phyloP scores from a whole-genome alignment of 306 rosid genomes.

The Citrullus mucosospermus region DNA sequence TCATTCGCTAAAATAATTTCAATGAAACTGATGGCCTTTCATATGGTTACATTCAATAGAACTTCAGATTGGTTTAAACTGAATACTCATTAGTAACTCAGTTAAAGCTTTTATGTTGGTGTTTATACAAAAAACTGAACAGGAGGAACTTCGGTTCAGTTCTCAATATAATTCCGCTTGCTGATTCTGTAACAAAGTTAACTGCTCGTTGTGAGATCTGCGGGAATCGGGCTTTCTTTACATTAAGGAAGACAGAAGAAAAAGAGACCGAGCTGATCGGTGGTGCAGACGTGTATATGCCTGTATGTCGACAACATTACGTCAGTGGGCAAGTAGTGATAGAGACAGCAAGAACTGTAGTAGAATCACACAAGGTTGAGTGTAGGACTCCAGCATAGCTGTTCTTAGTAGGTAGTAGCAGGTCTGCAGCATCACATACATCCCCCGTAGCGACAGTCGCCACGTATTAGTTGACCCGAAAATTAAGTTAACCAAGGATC shows the following conservation, averaged over 20 bases:
- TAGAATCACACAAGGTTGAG: conserved; percentile 20
- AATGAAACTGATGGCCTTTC: neutral
- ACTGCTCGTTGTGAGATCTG: conserved; percentile 30
- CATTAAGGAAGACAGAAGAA: conserved; percentile 32
- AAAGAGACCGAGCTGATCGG: conserved; percentile 29
- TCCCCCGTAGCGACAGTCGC: neutral
- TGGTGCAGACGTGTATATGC: conserved; percentile 33
- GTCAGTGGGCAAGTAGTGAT: conserved; percentile 29
- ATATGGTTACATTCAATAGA: neutral
- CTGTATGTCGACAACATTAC: conserved; percentile 35
- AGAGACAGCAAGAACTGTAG: conserved; percentile 25
- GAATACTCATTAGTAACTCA: neutral
- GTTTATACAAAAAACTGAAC: conserved; percentile 12
- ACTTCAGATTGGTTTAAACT: neutral
- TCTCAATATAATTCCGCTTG: conserved; percentile 38
- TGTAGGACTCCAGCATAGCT: neutral
- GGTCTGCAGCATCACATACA: neutral
- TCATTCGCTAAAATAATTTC: neutral
- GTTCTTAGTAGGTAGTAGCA: neutral
- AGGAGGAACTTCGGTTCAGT: conserved; percentile 84
- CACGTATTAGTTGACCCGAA: neutral
- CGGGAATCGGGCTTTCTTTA: conserved; percentile 26
- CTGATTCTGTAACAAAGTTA: conserved; percentile 32
- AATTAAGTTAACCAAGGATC: neutral
- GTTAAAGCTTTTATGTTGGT: neutral